Base-by-base conservation (phyloP, 768 basidiomycete genomes). In the Lactarius quietus region DNA sequence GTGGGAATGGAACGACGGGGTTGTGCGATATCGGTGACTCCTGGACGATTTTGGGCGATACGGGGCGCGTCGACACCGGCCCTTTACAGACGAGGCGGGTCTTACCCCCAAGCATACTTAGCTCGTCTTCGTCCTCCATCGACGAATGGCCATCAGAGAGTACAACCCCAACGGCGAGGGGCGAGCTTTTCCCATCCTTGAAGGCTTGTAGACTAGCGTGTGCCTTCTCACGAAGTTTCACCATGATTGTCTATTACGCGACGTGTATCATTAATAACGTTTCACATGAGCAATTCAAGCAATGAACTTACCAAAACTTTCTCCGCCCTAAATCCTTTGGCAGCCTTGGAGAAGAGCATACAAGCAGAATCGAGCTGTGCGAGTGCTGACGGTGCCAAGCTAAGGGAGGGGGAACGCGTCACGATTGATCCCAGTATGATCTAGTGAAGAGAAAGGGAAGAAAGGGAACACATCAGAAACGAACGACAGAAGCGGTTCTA, bases 401-500 rank as follows among this genome's bases (percentile, higher is more conserved):
- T 88, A 84, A 90, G 88, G 20, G 89, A 90, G 14, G 89, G 88
- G 74, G 88, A 90, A 58, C 88, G 81, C 20, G 89, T 90, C 14
- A 90, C 88, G 39, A 90, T 88, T 26, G 88, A 87, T 39, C 88
- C 88, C 55, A 90, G 76, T 58, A 90, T 79, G 67, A 90, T 89
- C 86, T 86, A 51, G 14, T 15, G 18, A 15, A n/a, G n/a, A n/a
- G n/a, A n/a, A n/a, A n/a, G n/a, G n/a, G n/a, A 18, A 64, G 35
- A 41, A 15, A 31, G 61, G 29, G 70, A 57, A n/a, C 28, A 2
- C 15, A 36, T 60, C 15, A 63, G 28, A 38, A 33, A 20, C 15
- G 28, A 3, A 41, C 38, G 6, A 18, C 15, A 28, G 52, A 43
- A 23, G 29, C 38, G 28, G 35, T 39, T 23, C 23, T 31, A 26